Percentiles rank a stretch among this genome's conserved stretches.
phyloP scores from a whole-genome alignment of 2,329 filamentous ascomycete species.

The Aplosporella prunicola region DNA sequence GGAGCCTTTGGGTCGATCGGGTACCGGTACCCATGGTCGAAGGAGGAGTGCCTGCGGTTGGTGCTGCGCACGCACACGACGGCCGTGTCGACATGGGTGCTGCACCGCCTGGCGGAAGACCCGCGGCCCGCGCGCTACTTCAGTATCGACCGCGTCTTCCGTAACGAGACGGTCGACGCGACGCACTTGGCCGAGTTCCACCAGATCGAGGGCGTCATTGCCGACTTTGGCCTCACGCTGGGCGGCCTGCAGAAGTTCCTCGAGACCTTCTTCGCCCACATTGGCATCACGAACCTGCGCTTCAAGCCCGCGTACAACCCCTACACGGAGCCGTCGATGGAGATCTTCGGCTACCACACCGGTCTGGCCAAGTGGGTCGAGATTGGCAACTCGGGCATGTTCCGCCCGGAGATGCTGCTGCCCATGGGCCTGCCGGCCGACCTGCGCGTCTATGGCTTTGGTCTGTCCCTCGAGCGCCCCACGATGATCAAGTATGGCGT shows the following conservation, averaged over 20 bases:
- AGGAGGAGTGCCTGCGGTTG: constrained; percentile 74
- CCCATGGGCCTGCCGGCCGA: constrained; percentile 88
- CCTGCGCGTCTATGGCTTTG: constrained; percentile 90
- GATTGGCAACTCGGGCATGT: constrained; percentile 98
- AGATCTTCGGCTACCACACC: constrained; percentile 93
- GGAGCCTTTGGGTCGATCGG: constrained; percentile 93
- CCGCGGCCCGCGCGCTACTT: constrained; percentile 91
- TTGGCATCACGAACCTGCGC: constrained; percentile 77
- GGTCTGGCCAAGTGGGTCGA: constrained; percentile 87
- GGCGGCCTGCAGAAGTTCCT: constrained; percentile 92
- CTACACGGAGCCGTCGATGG: constrained; percentile 74
- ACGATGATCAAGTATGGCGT: constrained; percentile 87
- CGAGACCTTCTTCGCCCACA: constrained; percentile 91
- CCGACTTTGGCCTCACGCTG: constrained; percentile 85
- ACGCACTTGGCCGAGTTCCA: constrained; percentile 98
- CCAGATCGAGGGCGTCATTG: constrained; percentile 96
- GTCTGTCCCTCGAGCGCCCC: constrained; percentile 80
- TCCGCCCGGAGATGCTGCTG: constrained; percentile 94
- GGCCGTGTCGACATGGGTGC: constrained; percentile 78
- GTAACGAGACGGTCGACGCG: constrained; percentile 93
- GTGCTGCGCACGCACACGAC: constrained; percentile 96
- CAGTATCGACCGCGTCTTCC: constrained; percentile 96
- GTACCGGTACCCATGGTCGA: constrained; percentile 90
- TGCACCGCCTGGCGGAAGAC: constrained; percentile 77
- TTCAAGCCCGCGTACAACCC: constrained; percentile 98